Evolutionary conservation across 352 stramenopile species (phyloP).

Genomic region (Saprolegnia parasitica): DNA sequence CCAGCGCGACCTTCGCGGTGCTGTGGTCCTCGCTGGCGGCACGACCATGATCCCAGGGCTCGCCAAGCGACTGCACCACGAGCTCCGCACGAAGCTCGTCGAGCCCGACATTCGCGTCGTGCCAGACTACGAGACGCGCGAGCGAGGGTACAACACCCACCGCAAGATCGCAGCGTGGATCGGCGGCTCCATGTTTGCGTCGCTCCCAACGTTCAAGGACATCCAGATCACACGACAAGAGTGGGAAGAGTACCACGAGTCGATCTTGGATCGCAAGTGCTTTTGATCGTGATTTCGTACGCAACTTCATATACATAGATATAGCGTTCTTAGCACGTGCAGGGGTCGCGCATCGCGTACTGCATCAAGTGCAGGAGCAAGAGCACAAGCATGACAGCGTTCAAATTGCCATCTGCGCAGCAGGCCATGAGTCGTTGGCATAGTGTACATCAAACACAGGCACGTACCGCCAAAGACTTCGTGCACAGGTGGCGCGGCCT

Average conservation of each 20-base stretch:
- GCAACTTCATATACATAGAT: conserved; percentile 16
- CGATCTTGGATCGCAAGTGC: conserved; percentile 79
- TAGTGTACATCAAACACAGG: background rate
- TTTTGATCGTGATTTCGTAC: conserved; percentile 38
- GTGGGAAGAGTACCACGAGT: conserved; percentile 86
- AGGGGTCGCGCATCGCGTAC: conserved; percentile 79
- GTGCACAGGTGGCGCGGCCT: conserved; percentile 38
- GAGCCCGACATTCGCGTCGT: conserved; percentile 51
- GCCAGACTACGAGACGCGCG: conserved; percentile 64
- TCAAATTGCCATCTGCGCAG: conserved; percentile 50
- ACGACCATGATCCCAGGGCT: conserved; percentile 80
- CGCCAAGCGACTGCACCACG: conserved; percentile 73
- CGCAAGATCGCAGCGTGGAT: conserved; percentile 84
- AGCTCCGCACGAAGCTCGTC: conserved; percentile 40
- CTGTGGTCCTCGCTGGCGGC: conserved; percentile 77
- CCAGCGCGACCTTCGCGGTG: conserved; percentile 65
- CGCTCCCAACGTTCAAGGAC: conserved; percentile 80
- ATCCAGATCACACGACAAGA: conserved; percentile 86
- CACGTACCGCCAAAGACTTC: conserved; percentile 81
- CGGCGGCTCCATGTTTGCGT: conserved; percentile 86
- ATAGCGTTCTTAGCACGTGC: conserved; percentile 51
- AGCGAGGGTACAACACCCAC: conserved; percentile 85
- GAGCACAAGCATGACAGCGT: conserved; percentile 82
- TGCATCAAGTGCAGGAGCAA: conserved; percentile 84
- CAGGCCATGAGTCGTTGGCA: background rate